Percentiles rank a stretch among this genome's conserved stretches.
phyloP scores from a whole-genome alignment of 2,329 filamentous ascomycete genomes.

The Magnaporthiopsis rhizophila region DNA sequence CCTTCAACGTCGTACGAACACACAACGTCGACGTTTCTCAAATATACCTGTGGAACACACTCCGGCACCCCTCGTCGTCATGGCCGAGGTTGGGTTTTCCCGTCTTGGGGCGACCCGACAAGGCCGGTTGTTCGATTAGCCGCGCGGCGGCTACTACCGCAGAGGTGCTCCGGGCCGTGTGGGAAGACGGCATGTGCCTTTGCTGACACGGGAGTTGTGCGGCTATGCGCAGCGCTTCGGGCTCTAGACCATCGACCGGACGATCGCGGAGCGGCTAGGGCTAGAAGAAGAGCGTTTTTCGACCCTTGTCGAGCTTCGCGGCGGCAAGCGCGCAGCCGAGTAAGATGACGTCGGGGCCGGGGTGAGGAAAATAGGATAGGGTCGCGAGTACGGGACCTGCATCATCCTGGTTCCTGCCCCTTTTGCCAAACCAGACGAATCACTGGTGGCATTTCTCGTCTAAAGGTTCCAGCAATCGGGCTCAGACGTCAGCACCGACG shows the following conservation, averaged over 20 bases:
- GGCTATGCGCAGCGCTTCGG: conserved; percentile 10
- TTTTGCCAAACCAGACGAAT: too few relatives aligned
- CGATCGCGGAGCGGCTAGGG: not conserved
- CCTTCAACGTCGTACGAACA: conserved; percentile 47
- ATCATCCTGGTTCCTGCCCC: too few relatives aligned
- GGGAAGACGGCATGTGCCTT: conserved; percentile 44
- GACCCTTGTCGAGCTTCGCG: conserved; percentile 7
- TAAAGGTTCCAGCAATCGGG: too few relatives aligned
- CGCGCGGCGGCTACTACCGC: conserved; percentile 46
- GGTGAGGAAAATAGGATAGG: too few relatives aligned
- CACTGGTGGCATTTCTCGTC: too few relatives aligned
- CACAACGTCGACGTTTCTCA: conserved; percentile 47
- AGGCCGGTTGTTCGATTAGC: conserved; percentile 36
- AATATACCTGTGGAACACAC: conserved; percentile 48
- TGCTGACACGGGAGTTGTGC: conserved; percentile 34
- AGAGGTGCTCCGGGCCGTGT: conserved; percentile 47
- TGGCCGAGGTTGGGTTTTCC: conserved; percentile 52
- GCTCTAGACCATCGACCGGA: conserved; percentile 8
- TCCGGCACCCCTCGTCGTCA: conserved; percentile 33
- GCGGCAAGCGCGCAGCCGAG: not conserved
- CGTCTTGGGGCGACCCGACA: conserved; percentile 38
- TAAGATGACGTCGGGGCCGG: too few relatives aligned
- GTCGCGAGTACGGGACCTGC: too few relatives aligned
- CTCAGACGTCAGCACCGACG: too few relatives aligned
- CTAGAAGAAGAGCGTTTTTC: conserved; percentile 10